These are phyloP conservation scores for Nicotiana tomentosiformis DNA, from an alignment of 257 asterid genomes.

Conservation along the genomic window DNA sequence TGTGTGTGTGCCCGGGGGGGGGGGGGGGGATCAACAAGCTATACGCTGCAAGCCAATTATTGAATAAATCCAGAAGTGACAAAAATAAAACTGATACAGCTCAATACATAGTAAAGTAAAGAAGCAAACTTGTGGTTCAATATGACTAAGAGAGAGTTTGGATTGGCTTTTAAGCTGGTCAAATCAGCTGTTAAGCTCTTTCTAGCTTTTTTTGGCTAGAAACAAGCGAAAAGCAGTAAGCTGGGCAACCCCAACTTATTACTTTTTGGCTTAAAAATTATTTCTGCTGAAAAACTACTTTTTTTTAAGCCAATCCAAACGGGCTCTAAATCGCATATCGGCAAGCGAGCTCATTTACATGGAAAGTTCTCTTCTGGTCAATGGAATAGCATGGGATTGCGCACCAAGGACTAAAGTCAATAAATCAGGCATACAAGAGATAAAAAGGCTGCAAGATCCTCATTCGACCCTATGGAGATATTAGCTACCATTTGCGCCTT, in stretches of 20 bases:
- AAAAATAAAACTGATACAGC: background rate
- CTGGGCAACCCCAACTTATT: no score
- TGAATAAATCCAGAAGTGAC: background rate
- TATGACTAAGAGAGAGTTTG: background rate
- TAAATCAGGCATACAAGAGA: background rate
- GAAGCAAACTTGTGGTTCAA: background rate
- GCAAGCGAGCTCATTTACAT: background rate
- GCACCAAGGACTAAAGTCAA: background rate
- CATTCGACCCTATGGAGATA: background rate
- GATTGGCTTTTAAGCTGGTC: no score
- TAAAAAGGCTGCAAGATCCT: background rate
- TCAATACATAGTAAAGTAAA: background rate
- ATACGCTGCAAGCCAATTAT: background rate
- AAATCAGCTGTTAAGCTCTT: no score
- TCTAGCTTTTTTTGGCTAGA: no score
- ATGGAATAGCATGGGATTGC: background rate
- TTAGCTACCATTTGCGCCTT: slow-evolving; percentile 16
- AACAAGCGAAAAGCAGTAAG: no score
- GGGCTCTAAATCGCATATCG: background rate
- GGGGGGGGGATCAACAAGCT: background rate
- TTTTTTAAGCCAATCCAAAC: no score
- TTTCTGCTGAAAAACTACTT: no score
- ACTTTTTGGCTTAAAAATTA: no score
- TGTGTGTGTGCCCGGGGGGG: no score
- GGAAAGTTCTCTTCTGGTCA: background rate